Conservation (phyloP, 1,284 basidiomycete species). For the Moesziomyces parantarcticus region DNA sequence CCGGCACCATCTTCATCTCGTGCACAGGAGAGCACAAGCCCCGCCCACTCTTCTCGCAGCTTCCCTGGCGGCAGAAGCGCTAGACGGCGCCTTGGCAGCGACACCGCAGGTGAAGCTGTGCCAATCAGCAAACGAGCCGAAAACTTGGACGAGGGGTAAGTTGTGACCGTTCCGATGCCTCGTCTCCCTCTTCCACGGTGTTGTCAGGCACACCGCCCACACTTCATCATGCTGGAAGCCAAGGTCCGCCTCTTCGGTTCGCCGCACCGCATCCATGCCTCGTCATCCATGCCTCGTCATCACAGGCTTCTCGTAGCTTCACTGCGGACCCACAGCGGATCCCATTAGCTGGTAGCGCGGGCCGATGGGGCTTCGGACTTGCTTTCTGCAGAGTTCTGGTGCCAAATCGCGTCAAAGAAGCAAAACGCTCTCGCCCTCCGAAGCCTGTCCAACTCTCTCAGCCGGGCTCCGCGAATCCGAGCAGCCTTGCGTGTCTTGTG, state of each 20-base stretch:
- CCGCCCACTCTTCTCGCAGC: slow-evolving; percentile 11
- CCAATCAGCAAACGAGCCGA: slow-evolving; percentile 14
- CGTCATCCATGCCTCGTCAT: not conserved
- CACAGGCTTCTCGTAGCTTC: not conserved
- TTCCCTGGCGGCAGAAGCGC: not conserved
- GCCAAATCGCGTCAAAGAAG: not conserved
- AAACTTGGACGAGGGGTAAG: slow-evolving; percentile 18
- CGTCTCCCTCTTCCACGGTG: not conserved
- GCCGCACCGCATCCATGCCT: not conserved
- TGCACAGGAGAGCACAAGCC: not conserved
- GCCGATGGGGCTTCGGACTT: not conserved
- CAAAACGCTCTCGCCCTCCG: too few species aligned
- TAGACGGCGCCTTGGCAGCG: not conserved
- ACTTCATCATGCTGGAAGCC: slow-evolving; percentile 5
- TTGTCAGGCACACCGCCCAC: not conserved
- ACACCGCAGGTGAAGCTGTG: slow-evolving; percentile 2
- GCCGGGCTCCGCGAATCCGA: too few species aligned
- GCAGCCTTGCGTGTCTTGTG: too few species aligned
- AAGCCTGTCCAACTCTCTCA: not conserved
- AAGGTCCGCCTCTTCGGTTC: slow-evolving; percentile 8
- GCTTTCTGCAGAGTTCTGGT: not conserved
- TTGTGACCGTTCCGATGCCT: not conserved
- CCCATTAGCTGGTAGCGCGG: not conserved
- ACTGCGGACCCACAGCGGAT: not conserved
- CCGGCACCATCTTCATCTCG: slow-evolving; percentile 29